Percentiles rank a stretch among this genome's conserved stretches.
These are phyloP conservation scores for Berberis vulgaris DNA, from an alignment of 164 flowering plant genomes.

Conservation along the genomic window DNA sequence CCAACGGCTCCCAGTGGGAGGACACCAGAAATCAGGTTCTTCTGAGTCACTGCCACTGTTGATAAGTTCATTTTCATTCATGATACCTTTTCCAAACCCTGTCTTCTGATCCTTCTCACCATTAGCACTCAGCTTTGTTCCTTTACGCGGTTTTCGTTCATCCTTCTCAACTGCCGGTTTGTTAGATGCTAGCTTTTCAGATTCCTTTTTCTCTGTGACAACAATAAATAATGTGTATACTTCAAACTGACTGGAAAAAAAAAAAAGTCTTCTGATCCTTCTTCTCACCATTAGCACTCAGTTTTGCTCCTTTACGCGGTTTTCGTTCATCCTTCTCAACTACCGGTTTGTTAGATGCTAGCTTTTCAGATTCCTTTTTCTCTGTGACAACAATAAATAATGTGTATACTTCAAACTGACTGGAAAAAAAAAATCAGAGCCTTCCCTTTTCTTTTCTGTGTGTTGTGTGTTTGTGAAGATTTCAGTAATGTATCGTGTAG, in stretches of 20 bases:
- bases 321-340: slow-evolving; percentile 20
- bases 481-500: too few species aligned
- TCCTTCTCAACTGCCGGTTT: slow-evolving; percentile 17
- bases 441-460: too few species aligned
- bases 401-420: too few species aligned
- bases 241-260: background rate
- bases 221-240: background rate
- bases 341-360: slow-evolving; percentile 12
- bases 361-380: slow-evolving; percentile 42
- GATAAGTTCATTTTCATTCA: slow-evolving; percentile 25
- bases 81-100: slow-evolving; percentile 21
- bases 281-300: slow-evolving; percentile 14
- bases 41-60: slow-evolving; percentile 38
- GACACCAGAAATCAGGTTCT: slow-evolving; percentile 76
- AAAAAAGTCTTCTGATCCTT: slow-evolving; percentile 24
- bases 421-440: too few species aligned
- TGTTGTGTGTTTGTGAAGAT: too few species aligned
- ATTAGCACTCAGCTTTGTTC: slow-evolving; percentile 16
- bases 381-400: slow-evolving; percentile 29
- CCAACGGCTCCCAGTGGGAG: slow-evolving; percentile 81
- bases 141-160: slow-evolving; percentile 15
- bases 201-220: slow-evolving; percentile 53
- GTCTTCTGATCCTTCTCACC: slow-evolving; percentile 22
- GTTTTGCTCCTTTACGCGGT: slow-evolving; percentile 17
- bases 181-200: slow-evolving; percentile 20